Base-by-base conservation (phyloP, 2,329 filamentous ascomycete genomes). In the Zymoseptoria passerinii region DNA sequence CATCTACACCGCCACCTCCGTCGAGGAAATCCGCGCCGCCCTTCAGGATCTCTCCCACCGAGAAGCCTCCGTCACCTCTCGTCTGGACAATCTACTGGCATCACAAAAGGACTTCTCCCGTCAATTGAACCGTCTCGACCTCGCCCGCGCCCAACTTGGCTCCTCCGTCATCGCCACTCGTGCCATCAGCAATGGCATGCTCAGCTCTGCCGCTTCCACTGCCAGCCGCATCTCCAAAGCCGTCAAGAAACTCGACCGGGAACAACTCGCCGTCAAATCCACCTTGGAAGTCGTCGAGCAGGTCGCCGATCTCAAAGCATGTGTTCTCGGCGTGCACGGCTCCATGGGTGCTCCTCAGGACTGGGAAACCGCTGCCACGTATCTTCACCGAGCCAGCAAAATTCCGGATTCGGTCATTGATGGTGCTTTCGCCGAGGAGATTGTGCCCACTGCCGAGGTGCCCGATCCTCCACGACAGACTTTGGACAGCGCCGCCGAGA, bases 291-390 rank as follows among this genome's bases (percentile, higher is more conserved):
- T 97, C 2, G 94, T 97, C 9, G 92, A 97, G 74, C 92, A 96
- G 76, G 92, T 99, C 13, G 89, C 90, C 4, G 94, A 99, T 79
- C 86, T 99, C 64, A 97, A 97, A 76, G 89, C 94, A 8, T 99
- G 94, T 72, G 90, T 97, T 40, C 84, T 96, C 60, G 94, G 94
- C 50, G 92, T 97, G 9, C 86, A 92, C 27, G 94, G 92, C 18
- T 95, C 89, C 60, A 99, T 99, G 94, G 94, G 92, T 35, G 92
- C 92, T 4, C 90, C 94, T 49, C 94, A 99, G 74, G 94, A 99
- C 76, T 99, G 94, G 94, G 94, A 99, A 74, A 94, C 90, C 2
- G 94, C 94, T 3, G 94, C 94, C 1, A 88, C 83, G 52, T 97
- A 97, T 73, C 81, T 99, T 59, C 84, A 88, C 63, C 84, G 92